A percentile compares a stretch with the other conserved stretches of the same genome.
Conservation (phyloP, 73 alveolate genomes). For the Diophrys appendiculata region DNA sequence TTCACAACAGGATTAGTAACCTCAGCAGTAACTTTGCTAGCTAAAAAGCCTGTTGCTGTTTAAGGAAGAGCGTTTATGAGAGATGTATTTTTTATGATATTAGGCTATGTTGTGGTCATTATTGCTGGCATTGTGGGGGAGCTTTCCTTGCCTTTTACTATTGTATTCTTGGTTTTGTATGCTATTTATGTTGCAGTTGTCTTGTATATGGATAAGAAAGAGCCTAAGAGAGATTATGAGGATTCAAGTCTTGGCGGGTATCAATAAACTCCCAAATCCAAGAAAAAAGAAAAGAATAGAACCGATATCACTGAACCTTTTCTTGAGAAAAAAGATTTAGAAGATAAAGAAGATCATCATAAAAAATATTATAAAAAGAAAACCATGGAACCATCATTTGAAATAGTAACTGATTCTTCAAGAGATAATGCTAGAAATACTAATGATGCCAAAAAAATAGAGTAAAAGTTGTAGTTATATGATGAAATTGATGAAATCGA, state of each 20-base stretch:
- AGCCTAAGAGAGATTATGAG: background rate
- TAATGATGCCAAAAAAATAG: too few species aligned
- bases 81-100: constrained; percentile 8
- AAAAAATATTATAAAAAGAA: too few species aligned
- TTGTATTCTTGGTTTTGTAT: constrained; percentile 5
- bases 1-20: constrained; percentile 17
- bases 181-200: background rate
- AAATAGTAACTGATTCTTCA: too few species aligned
- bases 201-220: background rate
- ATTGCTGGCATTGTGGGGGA: constrained; percentile 16
- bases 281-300: too few species aligned
- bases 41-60: constrained; percentile 5
- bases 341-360: background rate
- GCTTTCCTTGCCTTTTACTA: constrained; percentile 1
- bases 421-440: too few species aligned
- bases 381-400: too few species aligned
- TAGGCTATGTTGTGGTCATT: background rate
- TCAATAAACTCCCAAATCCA: too few species aligned
- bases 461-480: too few species aligned
- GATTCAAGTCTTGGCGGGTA: too few species aligned
- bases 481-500: background rate
- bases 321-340: background rate
- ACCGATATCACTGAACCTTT: too few species aligned
- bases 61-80: background rate
- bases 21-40: background rate